A percentile compares a stretch with the other conserved stretches of the same genome.
These are phyloP conservation scores for Inonotus hispidus DNA, from an alignment of 1,284 basidiomycete species.

Conservation along the genomic window DNA sequence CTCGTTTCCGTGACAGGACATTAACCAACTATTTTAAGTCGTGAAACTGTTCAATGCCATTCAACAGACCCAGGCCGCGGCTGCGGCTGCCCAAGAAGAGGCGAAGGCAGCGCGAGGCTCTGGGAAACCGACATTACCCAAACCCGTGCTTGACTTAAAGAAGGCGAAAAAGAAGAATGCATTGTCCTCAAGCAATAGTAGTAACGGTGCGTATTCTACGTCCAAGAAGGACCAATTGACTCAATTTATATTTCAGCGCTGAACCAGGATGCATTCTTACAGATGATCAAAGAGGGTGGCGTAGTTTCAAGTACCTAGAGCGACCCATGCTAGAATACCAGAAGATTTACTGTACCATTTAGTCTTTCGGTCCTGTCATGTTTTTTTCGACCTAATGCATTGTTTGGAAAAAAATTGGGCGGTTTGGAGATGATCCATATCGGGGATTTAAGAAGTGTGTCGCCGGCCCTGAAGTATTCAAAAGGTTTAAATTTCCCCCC, in stretches of 20 bases:
- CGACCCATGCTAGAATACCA: not conserved
- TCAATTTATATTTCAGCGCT: slow-evolving; percentile 39
- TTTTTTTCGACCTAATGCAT: too few species aligned
- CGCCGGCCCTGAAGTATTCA: slow-evolving; percentile 30
- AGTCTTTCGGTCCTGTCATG: not conserved
- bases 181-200: slow-evolving; percentile 44
- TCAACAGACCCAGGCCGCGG: slow-evolving; percentile 65
- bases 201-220: slow-evolving; percentile 41
- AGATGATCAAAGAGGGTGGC: slow-evolving; percentile 73
- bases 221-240: not conserved
- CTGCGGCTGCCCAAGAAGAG: slow-evolving; percentile 46
- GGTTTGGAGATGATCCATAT: not conserved
- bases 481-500: slow-evolving; percentile 23
- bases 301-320: slow-evolving; percentile 47
- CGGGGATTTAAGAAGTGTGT: not conserved
- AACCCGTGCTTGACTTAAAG: slow-evolving; percentile 48
- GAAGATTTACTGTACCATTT: not conserved
- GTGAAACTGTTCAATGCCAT: slow-evolving; percentile 80
- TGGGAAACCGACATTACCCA: slow-evolving; percentile 66
- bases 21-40: slow-evolving; percentile 37
- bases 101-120: slow-evolving; percentile 57
- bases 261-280: slow-evolving; percentile 68
- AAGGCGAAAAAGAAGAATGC: slow-evolving; percentile 36
- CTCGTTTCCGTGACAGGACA: not conserved
- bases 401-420: not conserved